These are phyloP conservation scores for Orbilia quercus DNA, from an alignment of 2,329 filamentous ascomycete genomes.

Conservation along the genomic window DNA sequence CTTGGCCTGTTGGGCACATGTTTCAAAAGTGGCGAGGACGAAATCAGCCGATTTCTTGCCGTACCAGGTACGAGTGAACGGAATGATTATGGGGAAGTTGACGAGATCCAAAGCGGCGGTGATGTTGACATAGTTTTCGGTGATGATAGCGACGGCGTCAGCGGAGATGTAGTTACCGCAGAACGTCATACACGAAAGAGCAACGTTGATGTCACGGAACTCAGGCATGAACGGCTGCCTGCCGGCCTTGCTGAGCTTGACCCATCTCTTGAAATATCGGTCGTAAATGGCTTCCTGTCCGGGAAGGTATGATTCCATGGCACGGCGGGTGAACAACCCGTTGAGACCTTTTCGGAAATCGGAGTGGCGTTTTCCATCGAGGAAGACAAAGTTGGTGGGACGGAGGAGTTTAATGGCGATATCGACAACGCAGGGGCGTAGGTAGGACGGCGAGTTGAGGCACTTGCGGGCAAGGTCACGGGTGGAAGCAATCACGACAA, in stretches of 20 bases:
- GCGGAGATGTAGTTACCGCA: conserved; percentile 95
- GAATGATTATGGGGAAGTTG: conserved; percentile 97
- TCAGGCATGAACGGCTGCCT: conserved; percentile 87
- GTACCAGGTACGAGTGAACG: conserved; percentile 95
- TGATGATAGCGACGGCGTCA: conserved; percentile 89
- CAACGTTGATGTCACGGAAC: conserved; percentile 94
- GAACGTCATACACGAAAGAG: conserved; percentile 95
- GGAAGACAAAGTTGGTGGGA: conserved; percentile 93
- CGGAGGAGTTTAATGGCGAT: conserved; percentile 92
- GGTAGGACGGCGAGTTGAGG: conserved; percentile 90
- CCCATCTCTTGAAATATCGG: conserved; percentile 82
- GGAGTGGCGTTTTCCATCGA: conserved; percentile 93
- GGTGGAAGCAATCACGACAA: conserved; percentile 94
- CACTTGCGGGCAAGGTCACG: conserved; percentile 96
- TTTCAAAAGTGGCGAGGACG: conserved; percentile 87
- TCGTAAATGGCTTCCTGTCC: conserved; percentile 93
- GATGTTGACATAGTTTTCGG: conserved; percentile 96
- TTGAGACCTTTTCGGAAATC: conserved; percentile 98
- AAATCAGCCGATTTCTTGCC: conserved; percentile 95
- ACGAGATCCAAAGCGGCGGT: conserved; percentile 95
- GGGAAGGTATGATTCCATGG: conserved; percentile 87
- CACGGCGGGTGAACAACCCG: conserved; percentile 89
- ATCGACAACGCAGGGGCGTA: conserved; percentile 97
- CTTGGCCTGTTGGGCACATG: conserved; percentile 93
- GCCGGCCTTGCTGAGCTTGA: conserved; percentile 78